These are phyloP conservation scores for Pinus taeda DNA, from an alignment of 75 land plant species.

Conservation along the genomic window DNA sequence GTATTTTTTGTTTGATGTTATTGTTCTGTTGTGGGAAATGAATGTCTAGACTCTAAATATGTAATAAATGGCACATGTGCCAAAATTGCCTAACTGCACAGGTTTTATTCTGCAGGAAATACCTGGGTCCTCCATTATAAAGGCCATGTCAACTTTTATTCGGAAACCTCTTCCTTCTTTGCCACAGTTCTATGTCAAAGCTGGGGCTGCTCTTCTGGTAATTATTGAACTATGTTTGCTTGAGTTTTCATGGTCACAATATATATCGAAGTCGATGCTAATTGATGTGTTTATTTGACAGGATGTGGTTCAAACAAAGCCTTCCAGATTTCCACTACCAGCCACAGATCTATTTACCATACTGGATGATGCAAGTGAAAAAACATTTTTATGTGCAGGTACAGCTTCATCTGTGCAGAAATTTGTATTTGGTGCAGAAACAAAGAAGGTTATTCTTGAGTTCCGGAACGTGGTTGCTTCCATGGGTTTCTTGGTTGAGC, in stretches of 20 bases:
- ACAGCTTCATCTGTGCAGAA: constrained; percentile 55
- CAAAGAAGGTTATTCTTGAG: constrained; percentile 70
- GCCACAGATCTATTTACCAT: constrained; percentile 64
- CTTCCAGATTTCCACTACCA: constrained; percentile 46
- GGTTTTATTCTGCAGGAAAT: constrained; percentile 29
- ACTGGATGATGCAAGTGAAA: constrained; percentile 91
- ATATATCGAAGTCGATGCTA: constrained; percentile 3
- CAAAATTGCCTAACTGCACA: neutral
- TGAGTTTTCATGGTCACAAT: neutral
- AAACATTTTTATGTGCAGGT: constrained; percentile 80
- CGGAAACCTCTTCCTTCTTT: constrained; percentile 39
- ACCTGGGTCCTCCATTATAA: constrained; percentile 52
- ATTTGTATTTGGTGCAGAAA: constrained; percentile 80
- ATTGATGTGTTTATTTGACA: constrained; percentile 16
- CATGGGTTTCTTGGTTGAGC: constrained; percentile 69
- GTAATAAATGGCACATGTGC: neutral
- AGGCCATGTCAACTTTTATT: constrained; percentile 38
- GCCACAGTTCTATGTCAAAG: constrained; percentile 61
- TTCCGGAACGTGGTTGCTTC: constrained; percentile 76
- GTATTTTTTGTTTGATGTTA: neutral
- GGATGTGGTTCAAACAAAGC: constrained; percentile 70
- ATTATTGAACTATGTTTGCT: constrained; percentile 6
- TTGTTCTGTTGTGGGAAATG: neutral
- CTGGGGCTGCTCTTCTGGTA: constrained; percentile 77
- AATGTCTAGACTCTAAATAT: neutral